Evolutionary conservation across 768 basidiomycete species (phyloP), one percentile per base, ranked within the genome.

Genomic region (Steccherinum ochraceum): DNA sequence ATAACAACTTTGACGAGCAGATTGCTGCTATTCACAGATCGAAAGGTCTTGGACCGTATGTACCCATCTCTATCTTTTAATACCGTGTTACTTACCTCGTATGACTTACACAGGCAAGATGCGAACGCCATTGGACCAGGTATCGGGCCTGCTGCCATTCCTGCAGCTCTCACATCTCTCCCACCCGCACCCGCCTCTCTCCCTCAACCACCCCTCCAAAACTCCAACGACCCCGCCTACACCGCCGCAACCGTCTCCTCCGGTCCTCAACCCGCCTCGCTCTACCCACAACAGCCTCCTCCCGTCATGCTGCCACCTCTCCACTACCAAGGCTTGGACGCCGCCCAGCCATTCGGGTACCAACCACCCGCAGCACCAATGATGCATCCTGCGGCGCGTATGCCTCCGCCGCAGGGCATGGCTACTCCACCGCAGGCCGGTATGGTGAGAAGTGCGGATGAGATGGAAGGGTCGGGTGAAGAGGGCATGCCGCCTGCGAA

Each of bases 1-100:
- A 87, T 55, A 93, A 90, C 73, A 94, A 93, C 65, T 85, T 98
- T 65, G 93, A 97, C 70, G 93, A 97, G 63, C 96, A 99, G 66
- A 99, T 99, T 65, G 91, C 91, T 41, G 92, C 93, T 45, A 93
- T 98, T 52, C 94, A 96, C 69, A 87, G 87, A 51, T 81, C 92
- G 21, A 92, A 93, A 66, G 93, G 92, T 69, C 79, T 95, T 25
- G 86, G 88, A 56, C 87, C 84, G 86, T 89, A 65, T 60, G 87
- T 82, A 50, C 53, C 48, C 27, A 55, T 40, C 41, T 50, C 43
- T 19, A 41, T 47, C 7, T 26, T 30, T 39, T 60, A 0, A 25
- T 12, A 50, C 39, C 23, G 43, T 40, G 40, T 49, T 51, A 50
- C 43, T 61, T 24, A 67, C 50, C 26, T 55, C 30, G 16, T 35